Conservation (phyloP, 106 monocot genomes). For the Dendrobium nobile region DNA sequence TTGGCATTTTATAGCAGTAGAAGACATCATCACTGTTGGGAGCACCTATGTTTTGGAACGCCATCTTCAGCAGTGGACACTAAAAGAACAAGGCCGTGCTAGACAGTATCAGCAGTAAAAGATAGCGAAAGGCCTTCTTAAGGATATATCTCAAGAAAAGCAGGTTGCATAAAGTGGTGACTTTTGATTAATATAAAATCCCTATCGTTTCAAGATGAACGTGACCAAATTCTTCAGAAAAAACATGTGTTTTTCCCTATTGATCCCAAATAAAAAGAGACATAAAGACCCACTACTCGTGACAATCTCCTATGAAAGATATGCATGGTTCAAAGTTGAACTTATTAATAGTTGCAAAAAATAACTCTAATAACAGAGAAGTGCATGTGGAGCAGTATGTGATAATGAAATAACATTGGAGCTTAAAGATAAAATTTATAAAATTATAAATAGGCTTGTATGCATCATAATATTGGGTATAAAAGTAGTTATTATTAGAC, state of each 20-base stretch:
- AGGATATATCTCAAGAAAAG: slow-evolving; percentile 1
- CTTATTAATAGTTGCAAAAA: neutral
- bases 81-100: neutral
- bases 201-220: neutral
- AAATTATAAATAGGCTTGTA: neutral
- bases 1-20: slow-evolving; percentile 87
- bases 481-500: neutral
- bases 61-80: slow-evolving; percentile 34
- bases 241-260: slow-evolving; percentile 12
- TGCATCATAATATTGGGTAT: neutral
- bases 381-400: neutral
- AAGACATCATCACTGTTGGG: slow-evolving; percentile 82
- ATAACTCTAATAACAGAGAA: neutral
- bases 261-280: slow-evolving; percentile 27
- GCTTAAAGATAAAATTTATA: neutral
- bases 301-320: slow-evolving; percentile 16
- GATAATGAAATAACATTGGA: neutral
- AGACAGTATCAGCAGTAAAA: slow-evolving; percentile 12
- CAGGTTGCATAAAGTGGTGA: slow-evolving; percentile 16
- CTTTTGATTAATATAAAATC: neutral
- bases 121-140: neutral
- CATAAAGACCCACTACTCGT: slow-evolving; percentile 19
- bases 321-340: neutral
- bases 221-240: slow-evolving; percentile 1
- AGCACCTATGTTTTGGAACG: slow-evolving; percentile 73